phyloP scores from a whole-genome alignment of 805 yeast species.

The Kodamaea sagamina region DNA sequence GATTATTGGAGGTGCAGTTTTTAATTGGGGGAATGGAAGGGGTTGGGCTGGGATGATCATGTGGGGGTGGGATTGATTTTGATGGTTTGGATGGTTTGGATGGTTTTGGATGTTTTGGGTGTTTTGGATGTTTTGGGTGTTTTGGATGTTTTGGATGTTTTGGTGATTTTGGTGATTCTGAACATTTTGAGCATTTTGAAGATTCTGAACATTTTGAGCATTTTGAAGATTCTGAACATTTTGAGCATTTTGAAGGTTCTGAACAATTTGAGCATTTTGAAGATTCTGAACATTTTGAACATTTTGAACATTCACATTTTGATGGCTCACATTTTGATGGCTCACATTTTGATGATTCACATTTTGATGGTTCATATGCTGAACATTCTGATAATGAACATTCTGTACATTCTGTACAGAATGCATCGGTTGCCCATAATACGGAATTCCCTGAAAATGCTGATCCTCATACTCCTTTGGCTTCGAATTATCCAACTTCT shows the following conservation, averaged over 20 bases:
- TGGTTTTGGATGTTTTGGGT: neutral
- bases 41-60: conserved; percentile 10
- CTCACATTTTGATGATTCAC: no score
- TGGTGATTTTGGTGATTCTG: neutral
- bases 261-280: neutral
- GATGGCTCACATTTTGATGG: no score
- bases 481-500: conserved; percentile 28
- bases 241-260: neutral
- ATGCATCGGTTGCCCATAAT: neutral
- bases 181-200: neutral
- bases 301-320: no score
- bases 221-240: neutral
- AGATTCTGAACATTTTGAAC: neutral
- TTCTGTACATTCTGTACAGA: neutral
- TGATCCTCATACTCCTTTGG: neutral
- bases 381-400: neutral
- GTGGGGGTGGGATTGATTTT: conserved; percentile 3
- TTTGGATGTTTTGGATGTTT: no score
- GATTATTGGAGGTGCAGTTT: conserved; percentile 25
- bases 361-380: no score
- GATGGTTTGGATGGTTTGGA: neutral
- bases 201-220: neutral
- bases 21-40: conserved; percentile 16
- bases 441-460: neutral
- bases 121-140: no score